A percentile compares a stretch with the other conserved stretches of the same genome.
These are phyloP conservation scores for Russula dissimulans DNA, from an alignment of 768 basidiomycete genomes.

Conservation along the genomic window DNA sequence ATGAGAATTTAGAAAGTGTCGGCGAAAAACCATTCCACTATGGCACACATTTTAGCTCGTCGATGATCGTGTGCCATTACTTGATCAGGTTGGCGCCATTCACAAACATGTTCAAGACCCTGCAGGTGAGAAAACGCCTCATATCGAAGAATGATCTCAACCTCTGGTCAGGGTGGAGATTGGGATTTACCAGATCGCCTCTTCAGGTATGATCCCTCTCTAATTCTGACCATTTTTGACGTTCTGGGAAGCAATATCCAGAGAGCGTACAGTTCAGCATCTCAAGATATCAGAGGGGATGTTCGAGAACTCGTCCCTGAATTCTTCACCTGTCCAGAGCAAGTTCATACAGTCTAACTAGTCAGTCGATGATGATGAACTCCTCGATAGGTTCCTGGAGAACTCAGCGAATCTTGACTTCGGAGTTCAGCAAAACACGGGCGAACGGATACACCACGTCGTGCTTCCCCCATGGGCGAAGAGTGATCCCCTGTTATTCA, in stretches of 20 bases:
- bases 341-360: conserved; percentile 20
- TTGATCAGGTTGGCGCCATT: conserved; percentile 84
- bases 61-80: conserved; percentile 96
- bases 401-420: conserved; percentile 77
- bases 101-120: conserved; percentile 90
- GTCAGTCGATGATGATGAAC: neutral
- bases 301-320: conserved; percentile 91
- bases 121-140: conserved; percentile 39
- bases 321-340: conserved; percentile 81
- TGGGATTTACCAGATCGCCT: conserved; percentile 90
- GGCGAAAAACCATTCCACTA: conserved; percentile 87
- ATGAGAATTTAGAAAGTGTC: conserved; percentile 65
- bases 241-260: conserved; percentile 49
- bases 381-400: conserved; percentile 57
- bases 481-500: conserved; percentile 73
- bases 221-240: conserved; percentile 11
- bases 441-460: conserved; percentile 79
- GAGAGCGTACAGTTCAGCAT: conserved; percentile 79
- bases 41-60: conserved; percentile 92
- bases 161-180: conserved; percentile 62
- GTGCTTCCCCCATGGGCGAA: conserved; percentile 88
- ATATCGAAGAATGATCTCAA: neutral
- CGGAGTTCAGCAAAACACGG: conserved; percentile 59
- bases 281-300: conserved; percentile 79
- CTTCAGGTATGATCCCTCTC: conserved; percentile 42